Conservation (phyloP, 2,329 filamentous ascomycete species). For the Hypoxylon sp. region DNA sequence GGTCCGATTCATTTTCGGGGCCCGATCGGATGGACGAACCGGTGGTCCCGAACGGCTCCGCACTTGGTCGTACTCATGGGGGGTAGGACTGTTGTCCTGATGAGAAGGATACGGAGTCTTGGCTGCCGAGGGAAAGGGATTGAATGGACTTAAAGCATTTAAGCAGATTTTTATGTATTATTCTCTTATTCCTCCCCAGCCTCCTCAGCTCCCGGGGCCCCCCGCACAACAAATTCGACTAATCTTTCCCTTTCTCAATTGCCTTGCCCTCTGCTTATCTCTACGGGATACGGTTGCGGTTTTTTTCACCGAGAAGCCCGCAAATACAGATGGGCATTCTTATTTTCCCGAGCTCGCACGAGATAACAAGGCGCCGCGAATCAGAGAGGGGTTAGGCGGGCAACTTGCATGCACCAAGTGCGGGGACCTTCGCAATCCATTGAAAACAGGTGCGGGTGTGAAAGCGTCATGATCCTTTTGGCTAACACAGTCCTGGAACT, state of each 20-base stretch:
- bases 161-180: conserved; percentile 17
- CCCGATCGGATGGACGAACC: conserved; percentile 41
- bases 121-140: conserved; percentile 34
- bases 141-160: background rate
- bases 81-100: conserved; percentile 22
- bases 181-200: conserved; percentile 14
- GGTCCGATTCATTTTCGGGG: conserved; percentile 46
- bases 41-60: conserved; percentile 43
- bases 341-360: conserved; percentile 45
- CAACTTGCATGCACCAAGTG: conserved; percentile 41
- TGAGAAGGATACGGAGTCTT: conserved; percentile 40
- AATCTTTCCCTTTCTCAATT: conserved; percentile 38
- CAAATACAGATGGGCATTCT: conserved; percentile 39
- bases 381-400: conserved; percentile 37
- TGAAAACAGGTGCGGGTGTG: conserved; percentile 17
- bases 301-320: conserved; percentile 41
- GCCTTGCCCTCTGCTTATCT: conserved; percentile 14
- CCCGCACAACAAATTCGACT: conserved; percentile 34
- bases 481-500: conserved; percentile 8
- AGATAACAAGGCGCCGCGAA: conserved; percentile 44
- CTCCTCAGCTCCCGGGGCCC: background rate
- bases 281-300: conserved; percentile 21
- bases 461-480: conserved; percentile 37
- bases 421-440: conserved; percentile 35
- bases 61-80: conserved; percentile 13